Evolutionary conservation across 1,284 basidiomycete species (phyloP), one percentile per base, ranked within the genome.

Genomic region (Cutaneotrichosporon mucoides): DNA sequence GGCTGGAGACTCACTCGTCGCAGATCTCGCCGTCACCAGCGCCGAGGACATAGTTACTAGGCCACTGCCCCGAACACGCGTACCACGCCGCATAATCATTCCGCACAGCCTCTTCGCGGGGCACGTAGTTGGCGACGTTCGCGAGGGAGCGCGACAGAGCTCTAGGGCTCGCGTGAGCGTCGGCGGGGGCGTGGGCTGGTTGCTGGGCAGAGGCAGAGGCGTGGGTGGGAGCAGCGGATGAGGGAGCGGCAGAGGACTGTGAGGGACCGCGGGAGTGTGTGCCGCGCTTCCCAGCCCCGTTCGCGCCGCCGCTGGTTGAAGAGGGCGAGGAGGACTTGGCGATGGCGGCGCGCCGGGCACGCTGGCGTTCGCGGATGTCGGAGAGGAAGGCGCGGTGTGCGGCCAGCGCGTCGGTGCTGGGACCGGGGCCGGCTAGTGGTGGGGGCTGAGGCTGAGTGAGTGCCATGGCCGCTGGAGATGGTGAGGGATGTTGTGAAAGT

Each of bases 61-160:
- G 90, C 85, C 90, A 90, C 66, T 90, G 87, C 6, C 92, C 92
- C 2, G 88, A 84, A 65, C 90, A 87, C 45, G 94, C 90, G 75
- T 95, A 98, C 67, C 88, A 81, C 76, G 89, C 87, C 1, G 89
- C 90, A 72, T 96, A 95, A 79, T 98, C 93, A 73, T 96, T 98
- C 55, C 93, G 83, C 49, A 99, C 88, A 0, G 92, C 95, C 73
- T 97, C 92, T 73, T 97, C 95, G 66, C 92, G 88, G 1, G 89
- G 86, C 11, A 91, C 83, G 67, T 92, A 93, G 70, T 91, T 91
- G 45, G 68, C 63, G 2, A 71, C 67, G 36, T 73, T 47, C 24
- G 45, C 45, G 7, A 47, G 59, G 11, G 45, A 38, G 45, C 41
- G 59, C 24, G 24, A 24, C 24, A 2, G 24, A 24, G 24, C 24